Evolutionary conservation across 306 rosid species (phyloP).

Genomic region (Acacia crassicarpa): DNA sequence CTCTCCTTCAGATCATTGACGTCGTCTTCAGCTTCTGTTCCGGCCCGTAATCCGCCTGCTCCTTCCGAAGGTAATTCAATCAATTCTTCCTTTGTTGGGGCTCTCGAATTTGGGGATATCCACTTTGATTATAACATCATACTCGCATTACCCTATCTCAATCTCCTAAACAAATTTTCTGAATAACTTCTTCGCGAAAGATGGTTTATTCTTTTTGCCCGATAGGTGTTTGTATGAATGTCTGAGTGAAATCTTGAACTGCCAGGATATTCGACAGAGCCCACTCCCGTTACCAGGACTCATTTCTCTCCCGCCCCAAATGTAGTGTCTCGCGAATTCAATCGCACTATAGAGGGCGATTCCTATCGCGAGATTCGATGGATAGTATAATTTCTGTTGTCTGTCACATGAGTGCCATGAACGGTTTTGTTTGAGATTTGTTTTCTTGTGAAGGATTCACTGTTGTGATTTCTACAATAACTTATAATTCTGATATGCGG

Average conservation of each 20-base stretch:
- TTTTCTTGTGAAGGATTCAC: conserved; percentile 21
- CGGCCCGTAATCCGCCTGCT: conserved; percentile 6
- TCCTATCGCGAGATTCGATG: conserved; percentile 62
- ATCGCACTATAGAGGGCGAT: conserved; percentile 33
- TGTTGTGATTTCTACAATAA: conserved; percentile 29
- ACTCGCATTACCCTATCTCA: neutral
- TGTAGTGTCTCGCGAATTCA: conserved; percentile 48
- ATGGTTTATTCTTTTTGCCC: neutral
- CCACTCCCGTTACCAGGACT: conserved; percentile 29
- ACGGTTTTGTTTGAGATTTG: neutral
- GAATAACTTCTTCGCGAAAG: neutral
- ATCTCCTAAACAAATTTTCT: neutral
- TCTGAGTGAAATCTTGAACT: neutral
- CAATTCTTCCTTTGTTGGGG: neutral
- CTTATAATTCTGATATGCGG: conserved; percentile 49
- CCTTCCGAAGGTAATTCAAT: conserved; percentile 34
- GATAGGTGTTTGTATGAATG: conserved; percentile 30
- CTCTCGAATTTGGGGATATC: neutral
- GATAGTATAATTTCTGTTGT: conserved; percentile 24
- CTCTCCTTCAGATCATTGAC: conserved; percentile 35
- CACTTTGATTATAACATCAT: neutral
- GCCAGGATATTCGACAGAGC: conserved; percentile 35
- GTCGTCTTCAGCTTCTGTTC: conserved; percentile 14
- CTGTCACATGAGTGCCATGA: neutral
- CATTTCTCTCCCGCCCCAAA: conserved; percentile 33